Percentiles rank a stretch among this genome's conserved stretches.
phyloP scores from a whole-genome alignment of 2,329 filamentous ascomycete genomes.

The Cercospora zeina region DNA sequence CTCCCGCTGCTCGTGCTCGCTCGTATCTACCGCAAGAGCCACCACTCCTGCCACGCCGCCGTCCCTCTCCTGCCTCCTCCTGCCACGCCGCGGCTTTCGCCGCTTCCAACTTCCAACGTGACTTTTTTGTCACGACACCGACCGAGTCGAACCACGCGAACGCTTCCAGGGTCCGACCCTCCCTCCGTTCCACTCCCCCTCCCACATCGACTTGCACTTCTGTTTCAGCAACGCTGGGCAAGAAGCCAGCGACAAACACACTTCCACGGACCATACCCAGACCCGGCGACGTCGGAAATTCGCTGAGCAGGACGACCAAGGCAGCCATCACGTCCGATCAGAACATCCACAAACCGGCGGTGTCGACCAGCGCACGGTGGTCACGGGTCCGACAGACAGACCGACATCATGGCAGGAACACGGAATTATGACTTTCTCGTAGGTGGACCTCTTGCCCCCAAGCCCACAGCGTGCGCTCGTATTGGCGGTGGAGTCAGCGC shows the following conservation, averaged over 20 bases:
- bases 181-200: slow-evolving; percentile 1
- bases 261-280: neutral
- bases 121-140: neutral
- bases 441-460: slow-evolving; percentile 44
- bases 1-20: neutral
- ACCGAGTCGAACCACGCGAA: neutral
- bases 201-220: neutral
- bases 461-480: neutral
- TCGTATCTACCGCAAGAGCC: neutral
- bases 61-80: neutral
- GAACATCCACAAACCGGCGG: neutral
- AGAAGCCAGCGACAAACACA: neutral
- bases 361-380: slow-evolving; percentile 1
- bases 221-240: neutral
- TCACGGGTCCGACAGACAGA: neutral
- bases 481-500: neutral
- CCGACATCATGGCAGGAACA: slow-evolving; percentile 78
- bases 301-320: neutral
- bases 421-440: slow-evolving; percentile 99
- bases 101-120: neutral
- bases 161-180: slow-evolving; percentile 3
- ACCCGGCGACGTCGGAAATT: neutral
- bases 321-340: neutral
- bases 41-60: neutral
- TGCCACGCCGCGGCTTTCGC: neutral